These are phyloP conservation scores for Scolecobasidium constrictum DNA, from an alignment of 2,329 filamentous ascomycete species.

Conservation along the genomic window DNA sequence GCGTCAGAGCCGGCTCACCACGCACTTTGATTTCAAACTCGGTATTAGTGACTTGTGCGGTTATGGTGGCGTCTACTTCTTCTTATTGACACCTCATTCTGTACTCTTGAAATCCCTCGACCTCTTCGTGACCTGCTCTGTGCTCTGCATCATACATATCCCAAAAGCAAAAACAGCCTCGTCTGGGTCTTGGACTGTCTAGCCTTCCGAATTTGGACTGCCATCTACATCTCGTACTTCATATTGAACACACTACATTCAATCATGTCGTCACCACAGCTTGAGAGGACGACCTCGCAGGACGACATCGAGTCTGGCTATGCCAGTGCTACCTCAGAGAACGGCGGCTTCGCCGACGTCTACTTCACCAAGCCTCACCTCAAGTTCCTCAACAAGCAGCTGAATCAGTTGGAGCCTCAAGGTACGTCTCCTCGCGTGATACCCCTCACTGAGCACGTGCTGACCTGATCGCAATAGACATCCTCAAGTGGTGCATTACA, in stretches of 20 bases:
- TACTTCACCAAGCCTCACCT: slow-evolving; percentile 82
- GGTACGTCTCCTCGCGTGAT: slow-evolving; percentile 29
- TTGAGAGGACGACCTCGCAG: slow-evolving; percentile 3
- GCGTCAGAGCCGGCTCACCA: too few species aligned
- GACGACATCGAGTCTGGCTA: slow-evolving; percentile 64
- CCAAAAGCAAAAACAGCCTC: too few species aligned
- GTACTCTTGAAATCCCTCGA: neutral
- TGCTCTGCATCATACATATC: neutral
- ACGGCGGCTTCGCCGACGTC: slow-evolving; percentile 58
- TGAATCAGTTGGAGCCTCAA: slow-evolving; percentile 78
- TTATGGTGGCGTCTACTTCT: neutral
- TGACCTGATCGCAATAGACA: slow-evolving; percentile 40
- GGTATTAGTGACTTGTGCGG: neutral
- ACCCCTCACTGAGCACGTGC: slow-evolving; percentile 6
- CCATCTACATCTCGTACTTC: neutral
- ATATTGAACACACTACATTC: neutral
- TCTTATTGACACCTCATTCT: neutral
- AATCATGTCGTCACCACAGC: slow-evolving; percentile 5
- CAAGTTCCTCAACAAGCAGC: slow-evolving; percentile 78
- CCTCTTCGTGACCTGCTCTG: neutral
- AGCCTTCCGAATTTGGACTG: neutral
- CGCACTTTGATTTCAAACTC: neutral
- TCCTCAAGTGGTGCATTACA: slow-evolving; percentile 84
- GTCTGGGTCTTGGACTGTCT: neutral
- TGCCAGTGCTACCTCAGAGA: slow-evolving; percentile 55